Evolutionary conservation across 192 early-diverging fungal species (phyloP).

Genomic region (Coemansia pectinata): DNA sequence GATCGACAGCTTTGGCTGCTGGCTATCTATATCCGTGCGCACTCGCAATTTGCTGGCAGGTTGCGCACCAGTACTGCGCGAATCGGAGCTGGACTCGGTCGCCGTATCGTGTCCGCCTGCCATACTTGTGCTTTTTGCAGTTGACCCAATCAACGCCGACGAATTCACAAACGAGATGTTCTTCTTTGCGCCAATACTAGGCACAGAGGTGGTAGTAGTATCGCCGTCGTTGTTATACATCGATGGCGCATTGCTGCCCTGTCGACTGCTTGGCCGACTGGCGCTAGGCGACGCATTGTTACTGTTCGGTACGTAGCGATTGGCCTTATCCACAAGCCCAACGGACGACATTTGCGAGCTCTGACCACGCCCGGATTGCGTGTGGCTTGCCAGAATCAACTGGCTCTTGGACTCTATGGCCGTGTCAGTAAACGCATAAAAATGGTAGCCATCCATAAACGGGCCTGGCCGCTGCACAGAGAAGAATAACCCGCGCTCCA

Average conservation of each 20-base stretch:
- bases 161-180: neutral
- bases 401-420: conserved; percentile 10
- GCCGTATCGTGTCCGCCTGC: conserved; percentile 5
- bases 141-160: neutral
- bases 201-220: neutral
- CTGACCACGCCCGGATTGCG: conserved; percentile 4
- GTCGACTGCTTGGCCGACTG: conserved; percentile 50
- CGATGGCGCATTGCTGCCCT: conserved; percentile 44
- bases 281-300: conserved; percentile 28
- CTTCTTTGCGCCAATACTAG: neutral
- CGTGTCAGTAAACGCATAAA: conserved; percentile 62
- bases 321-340: conserved; percentile 19
- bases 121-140: neutral
- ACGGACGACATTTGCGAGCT: conserved; percentile 24
- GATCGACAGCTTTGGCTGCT: neutral
- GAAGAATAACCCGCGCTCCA: conserved; percentile 72
- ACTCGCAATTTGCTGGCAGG: conserved; percentile 30
- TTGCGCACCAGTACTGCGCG: conserved; percentile 16
- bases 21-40: conserved; percentile 15
- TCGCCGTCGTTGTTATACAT: conserved; percentile 17
- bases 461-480: conserved; percentile 62
- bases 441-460: conserved; percentile 90
- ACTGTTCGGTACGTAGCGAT: conserved; percentile 14
- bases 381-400: neutral
- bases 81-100: conserved; percentile 7